phyloP scores from a whole-genome alignment of 345 rosid species.

The Balakata baccata region DNA sequence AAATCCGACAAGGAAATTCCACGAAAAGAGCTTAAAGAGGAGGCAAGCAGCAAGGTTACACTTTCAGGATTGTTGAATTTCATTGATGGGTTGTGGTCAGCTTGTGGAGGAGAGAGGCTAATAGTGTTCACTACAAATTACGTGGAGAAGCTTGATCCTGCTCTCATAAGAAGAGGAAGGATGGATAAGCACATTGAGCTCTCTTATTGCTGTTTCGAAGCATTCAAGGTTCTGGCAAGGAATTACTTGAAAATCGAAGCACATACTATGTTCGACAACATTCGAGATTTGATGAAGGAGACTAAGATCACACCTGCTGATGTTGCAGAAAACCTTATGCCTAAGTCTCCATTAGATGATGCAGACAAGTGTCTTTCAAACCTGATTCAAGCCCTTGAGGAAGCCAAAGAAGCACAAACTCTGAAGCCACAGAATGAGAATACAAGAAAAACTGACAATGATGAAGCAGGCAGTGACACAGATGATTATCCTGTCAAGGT shows the following conservation, averaged over 20 bases:
- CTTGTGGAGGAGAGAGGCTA: constrained; percentile 65
- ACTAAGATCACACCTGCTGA: constrained; percentile 48
- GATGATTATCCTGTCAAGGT: constrained; percentile 1
- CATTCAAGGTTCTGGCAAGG: constrained; percentile 47
- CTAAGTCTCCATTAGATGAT: constrained; percentile 35
- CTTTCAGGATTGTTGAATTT: constrained; percentile 63
- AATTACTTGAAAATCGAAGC: constrained; percentile 39
- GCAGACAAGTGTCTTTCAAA: constrained; percentile 35
- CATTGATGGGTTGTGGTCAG: constrained; percentile 71
- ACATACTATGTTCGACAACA: constrained; percentile 33
- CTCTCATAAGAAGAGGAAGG: constrained; percentile 63
- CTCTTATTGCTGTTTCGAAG: constrained; percentile 45
- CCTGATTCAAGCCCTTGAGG: constrained; percentile 42
- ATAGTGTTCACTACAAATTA: constrained; percentile 62
- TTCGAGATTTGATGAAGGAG: constrained; percentile 29
- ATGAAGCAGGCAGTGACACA: neutral
- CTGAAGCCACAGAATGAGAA: constrained; percentile 17
- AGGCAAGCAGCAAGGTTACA: constrained; percentile 45
- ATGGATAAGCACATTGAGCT: constrained; percentile 59
- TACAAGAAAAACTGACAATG: constrained; percentile 2
- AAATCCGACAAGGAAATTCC: constrained; percentile 28
- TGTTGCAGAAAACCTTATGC: constrained; percentile 53
- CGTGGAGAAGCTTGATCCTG: constrained; percentile 62
- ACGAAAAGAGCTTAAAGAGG: constrained; percentile 29
- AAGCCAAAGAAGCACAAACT: constrained; percentile 26